Conservation (phyloP, 768 basidiomycete genomes). For the Russula emetica region DNA sequence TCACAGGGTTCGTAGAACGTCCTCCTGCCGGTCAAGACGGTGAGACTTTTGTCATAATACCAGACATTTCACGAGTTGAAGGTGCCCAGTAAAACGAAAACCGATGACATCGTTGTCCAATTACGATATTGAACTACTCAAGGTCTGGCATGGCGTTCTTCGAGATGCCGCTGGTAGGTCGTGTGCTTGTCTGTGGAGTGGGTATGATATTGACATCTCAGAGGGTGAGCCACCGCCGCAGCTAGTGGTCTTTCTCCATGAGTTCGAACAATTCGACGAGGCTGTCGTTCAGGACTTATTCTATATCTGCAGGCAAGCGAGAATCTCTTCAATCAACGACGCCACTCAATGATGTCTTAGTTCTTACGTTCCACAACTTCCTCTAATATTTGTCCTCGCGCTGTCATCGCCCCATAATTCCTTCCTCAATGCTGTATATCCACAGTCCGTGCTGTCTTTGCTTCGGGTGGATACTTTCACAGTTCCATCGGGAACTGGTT, state of each 20-base stretch:
- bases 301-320: constrained; percentile 60
- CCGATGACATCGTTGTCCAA: constrained; percentile 49
- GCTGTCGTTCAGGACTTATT: constrained; percentile 63
- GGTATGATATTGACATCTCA: constrained; percentile 23
- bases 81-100: constrained; percentile 40
- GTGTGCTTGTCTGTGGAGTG: not conserved
- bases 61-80: not conserved
- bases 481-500: constrained; percentile 44
- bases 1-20: constrained; percentile 24
- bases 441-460: constrained; percentile 54
- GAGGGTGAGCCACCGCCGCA: constrained; percentile 32
- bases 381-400: constrained; percentile 60
- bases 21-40: constrained; percentile 26
- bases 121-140: constrained; percentile 58
- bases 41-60: constrained; percentile 3
- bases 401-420: constrained; percentile 52
- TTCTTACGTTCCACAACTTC: constrained; percentile 48
- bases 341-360: constrained; percentile 36
- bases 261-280: constrained; percentile 70
- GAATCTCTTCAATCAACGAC: not conserved
- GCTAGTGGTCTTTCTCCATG: constrained; percentile 61
- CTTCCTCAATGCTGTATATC: constrained; percentile 56
- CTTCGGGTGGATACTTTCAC: constrained; percentile 51
- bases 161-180: constrained; percentile 29
- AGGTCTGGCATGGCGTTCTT: constrained; percentile 53